Conservation (phyloP, 2,329 filamentous ascomycete species). For the Colletotrichum aenigma region DNA sequence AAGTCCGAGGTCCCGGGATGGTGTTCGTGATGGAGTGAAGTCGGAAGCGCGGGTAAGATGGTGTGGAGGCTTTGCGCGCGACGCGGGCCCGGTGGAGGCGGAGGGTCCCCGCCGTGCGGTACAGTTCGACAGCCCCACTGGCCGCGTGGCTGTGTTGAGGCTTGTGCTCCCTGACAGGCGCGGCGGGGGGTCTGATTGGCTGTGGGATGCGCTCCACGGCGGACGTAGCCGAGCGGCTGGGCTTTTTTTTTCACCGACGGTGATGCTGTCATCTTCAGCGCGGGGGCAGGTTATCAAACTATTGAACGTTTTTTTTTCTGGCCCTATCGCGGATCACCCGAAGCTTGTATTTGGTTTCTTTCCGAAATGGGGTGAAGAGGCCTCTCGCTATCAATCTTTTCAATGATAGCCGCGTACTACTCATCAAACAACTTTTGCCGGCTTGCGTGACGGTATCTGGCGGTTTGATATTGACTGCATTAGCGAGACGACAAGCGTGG, state of each 20-base stretch:
- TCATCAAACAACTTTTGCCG: background rate
- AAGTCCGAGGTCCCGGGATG: background rate
- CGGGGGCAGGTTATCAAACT: background rate
- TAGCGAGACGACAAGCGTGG: background rate
- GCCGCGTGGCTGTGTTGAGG: conserved; percentile 11
- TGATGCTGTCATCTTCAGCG: background rate
- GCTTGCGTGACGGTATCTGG: rapidly evolving
- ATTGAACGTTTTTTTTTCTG: background rate
- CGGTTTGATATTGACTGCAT: background rate
- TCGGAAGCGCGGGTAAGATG: background rate
- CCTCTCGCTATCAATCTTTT: background rate
- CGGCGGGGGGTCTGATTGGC: background rate
- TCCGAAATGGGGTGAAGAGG: background rate
- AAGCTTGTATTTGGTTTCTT: background rate
- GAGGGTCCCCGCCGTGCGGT: background rate
- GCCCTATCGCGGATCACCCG: background rate
- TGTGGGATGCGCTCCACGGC: background rate
- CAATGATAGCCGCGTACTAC: background rate
- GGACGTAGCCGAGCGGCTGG: conserved; percentile 10
- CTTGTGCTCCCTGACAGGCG: background rate
- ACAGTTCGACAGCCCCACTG: background rate
- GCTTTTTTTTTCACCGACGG: background rate
- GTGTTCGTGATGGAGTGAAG: conserved; percentile 9
- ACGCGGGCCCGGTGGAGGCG: background rate
- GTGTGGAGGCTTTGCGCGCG: background rate